Evolutionary conservation across 371 early-diverging fungal genomes (phyloP), one percentile per base, ranked within the genome.

Genomic region (Rhizopus microsporus): DNA sequence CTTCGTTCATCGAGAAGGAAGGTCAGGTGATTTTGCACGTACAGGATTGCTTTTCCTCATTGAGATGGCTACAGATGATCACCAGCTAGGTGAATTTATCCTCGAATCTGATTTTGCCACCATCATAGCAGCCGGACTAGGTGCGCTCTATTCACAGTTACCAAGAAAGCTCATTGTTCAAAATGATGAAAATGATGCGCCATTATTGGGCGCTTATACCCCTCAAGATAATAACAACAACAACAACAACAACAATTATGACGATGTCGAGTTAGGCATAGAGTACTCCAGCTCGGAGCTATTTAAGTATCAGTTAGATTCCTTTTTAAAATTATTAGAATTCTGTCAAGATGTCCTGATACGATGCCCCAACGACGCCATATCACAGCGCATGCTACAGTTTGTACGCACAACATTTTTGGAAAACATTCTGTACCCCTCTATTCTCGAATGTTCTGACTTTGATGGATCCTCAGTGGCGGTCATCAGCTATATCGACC

Each of bases 401-500:
- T 84, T 82, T 38, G 73, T 95, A 60, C 85, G 88, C 38, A 66
- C 79, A 13, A 84, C 88, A 15, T 94, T 96, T 69, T 72, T 97
- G 48, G 90, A 90, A 56, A 89, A 89, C 40, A 92, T 95, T 43
- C 68, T 97, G 37, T 90, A 91, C 51, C 93, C 96, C 6, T 89
- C 93, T 31, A 80, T 96, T 53, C 68, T 88, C 31, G 93, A 92
- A 56, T 90, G 93, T 62, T 91, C 92, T 0, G 98, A 97, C 67
- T 84, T 84, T 12, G 96, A 97, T 65, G 96, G 95, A 0, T 93
- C 93, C 48, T 88, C 94, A 1, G 93, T 94, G 0, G 91, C 95
- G 0, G 89, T 91, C 2, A 87, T 97, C 56, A 90, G 86, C 56
- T 97, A 97, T 60, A 81, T 96, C 39, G 91, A 91, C 53, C 66